Conservation (phyloP, 73 alveolate genomes). For the Uronychia binucleata region DNA sequence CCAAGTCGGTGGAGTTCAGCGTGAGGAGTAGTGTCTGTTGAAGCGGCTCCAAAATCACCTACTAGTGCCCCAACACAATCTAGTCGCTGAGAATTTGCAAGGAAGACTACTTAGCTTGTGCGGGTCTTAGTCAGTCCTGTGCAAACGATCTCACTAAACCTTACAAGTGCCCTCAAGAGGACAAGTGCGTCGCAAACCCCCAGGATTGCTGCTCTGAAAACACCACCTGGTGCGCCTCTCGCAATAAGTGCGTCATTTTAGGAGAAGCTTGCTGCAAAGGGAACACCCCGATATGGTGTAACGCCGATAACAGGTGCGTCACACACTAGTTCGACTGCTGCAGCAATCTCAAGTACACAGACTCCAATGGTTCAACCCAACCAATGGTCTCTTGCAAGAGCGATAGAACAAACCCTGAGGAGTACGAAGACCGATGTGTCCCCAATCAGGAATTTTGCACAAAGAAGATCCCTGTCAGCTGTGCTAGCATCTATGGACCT, state of each 20-base stretch:
- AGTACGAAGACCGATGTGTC: neutral
- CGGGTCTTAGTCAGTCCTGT: no score
- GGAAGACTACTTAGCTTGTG: neutral
- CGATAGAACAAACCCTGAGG: neutral
- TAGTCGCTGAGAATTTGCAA: neutral
- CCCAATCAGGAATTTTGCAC: neutral
- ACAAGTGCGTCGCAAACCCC: conserved; percentile 61
- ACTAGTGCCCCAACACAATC: neutral
- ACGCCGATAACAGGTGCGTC: neutral
- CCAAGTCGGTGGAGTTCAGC: neutral
- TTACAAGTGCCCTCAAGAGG: conserved; percentile 4
- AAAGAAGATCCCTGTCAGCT: neutral
- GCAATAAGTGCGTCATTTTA: neutral
- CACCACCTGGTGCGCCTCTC: neutral
- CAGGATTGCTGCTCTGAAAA: conserved; percentile 54
- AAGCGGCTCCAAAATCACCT: no score
- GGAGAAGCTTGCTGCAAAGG: neutral
- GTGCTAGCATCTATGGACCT: conserved; percentile 30
- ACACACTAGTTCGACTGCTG: neutral
- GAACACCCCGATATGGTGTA: neutral
- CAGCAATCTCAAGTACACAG: neutral
- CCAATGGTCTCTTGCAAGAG: neutral
- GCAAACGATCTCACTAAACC: neutral
- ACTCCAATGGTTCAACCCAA: neutral
- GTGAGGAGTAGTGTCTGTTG: neutral